Evolutionary conservation across 257 asterid species (phyloP), one percentile per base, ranked within the genome.

Genomic region (Rauvolfia tetraphylla): DNA sequence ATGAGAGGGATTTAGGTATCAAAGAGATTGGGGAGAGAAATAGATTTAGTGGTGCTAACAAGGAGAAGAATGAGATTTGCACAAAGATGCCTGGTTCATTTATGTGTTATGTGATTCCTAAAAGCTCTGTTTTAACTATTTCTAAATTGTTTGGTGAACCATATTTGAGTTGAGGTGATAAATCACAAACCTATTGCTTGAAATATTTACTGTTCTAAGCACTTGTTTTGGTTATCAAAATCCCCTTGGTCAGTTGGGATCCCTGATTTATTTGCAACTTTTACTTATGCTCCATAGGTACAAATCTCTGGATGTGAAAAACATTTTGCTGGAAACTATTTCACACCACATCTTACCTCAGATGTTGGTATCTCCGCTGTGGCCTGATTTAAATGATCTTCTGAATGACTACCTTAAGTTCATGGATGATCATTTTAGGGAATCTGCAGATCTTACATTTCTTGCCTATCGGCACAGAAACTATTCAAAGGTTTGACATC

Each of bases 361-460:
- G 88, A 90, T 93, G 97, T 79, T 95, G 83, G 82, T 82, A 71
- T 95, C 98, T 71, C 97, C 97, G 15, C 85, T 93, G 31, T 95
- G 98, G 99, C 63, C 92, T 38, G 95, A 91, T 85, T 68, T 86
- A 76, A 85, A 84, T 81, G 76, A 84, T 86, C 85, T 91, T 56
- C 81, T 95, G 79, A 82, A 78, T 58, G 96, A 91, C 54, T 93
- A 95, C 81, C 71, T 93, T 66, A 91, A 84, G 63, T 95, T 95
- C 88, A 92, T 92, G 99, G 97, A 91, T 46, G 98, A 95, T 70
- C 97, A 93, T 83, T 86, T 95, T 25, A 85, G 89, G 80, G 99
- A 95, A 88, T 93, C 98, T 53, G 99, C 97, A 29, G 99, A 95
- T 87, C 97, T 95, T 76, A 90, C 99, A 73, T 90, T 89, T 87